Evolutionary conservation across 345 rosid genomes (phyloP).

Genomic region (Pugionium cornutum): DNA sequence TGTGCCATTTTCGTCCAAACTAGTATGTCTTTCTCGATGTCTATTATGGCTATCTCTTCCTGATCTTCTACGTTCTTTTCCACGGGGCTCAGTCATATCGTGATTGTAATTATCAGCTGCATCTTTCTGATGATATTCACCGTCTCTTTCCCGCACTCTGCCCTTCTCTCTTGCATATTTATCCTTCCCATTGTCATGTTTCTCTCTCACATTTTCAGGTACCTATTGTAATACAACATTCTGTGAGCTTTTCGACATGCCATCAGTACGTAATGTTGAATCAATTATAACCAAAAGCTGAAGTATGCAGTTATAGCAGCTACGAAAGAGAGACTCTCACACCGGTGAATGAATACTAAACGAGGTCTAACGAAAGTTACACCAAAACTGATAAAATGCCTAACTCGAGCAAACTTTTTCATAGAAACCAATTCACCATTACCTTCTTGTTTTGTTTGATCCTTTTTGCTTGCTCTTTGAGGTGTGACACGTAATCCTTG

Average conservation of each 20-base stretch:
- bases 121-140: slow-evolving; percentile 53
- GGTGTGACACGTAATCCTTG: slow-evolving; percentile 61
- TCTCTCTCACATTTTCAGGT: slow-evolving; percentile 68
- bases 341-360: slow-evolving; percentile 11
- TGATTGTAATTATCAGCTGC: slow-evolving; percentile 48
- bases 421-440: slow-evolving; percentile 14
- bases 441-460: slow-evolving; percentile 72
- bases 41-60: slow-evolving; percentile 60
- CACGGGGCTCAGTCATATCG: slow-evolving; percentile 48
- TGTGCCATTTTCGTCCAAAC: slow-evolving; percentile 54
- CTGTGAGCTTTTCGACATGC: slow-evolving; percentile 21
- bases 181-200: slow-evolving; percentile 60
- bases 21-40: slow-evolving; percentile 65
- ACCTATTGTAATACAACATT: slow-evolving; percentile 48
- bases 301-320: slow-evolving; percentile 23
- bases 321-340: slow-evolving; percentile 9
- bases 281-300: slow-evolving; percentile 12
- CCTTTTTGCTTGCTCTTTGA: slow-evolving; percentile 68
- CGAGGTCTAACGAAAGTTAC: slow-evolving; percentile 10
- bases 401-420: slow-evolving; percentile 1
- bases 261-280: slow-evolving; percentile 10
- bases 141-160: slow-evolving; percentile 63
- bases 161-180: slow-evolving; percentile 74
- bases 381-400: slow-evolving; percentile 23
- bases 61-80: slow-evolving; percentile 53